Conservation (phyloP, 306 rosid genomes). For the Senna tora region DNA sequence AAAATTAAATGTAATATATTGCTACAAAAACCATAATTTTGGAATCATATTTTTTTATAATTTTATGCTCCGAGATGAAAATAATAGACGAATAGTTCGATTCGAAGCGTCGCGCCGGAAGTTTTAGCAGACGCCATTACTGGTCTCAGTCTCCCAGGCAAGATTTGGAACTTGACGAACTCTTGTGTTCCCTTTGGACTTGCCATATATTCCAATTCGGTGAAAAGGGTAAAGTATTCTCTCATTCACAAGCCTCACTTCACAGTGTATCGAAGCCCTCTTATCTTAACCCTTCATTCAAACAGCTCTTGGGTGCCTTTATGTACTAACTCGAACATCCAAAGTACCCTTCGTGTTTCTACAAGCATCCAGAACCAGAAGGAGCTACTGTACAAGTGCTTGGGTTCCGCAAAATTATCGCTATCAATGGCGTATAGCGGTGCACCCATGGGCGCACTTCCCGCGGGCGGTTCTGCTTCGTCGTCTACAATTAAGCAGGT, state of each 20-base stretch:
- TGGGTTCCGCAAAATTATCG: not conserved
- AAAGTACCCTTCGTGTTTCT: not conserved
- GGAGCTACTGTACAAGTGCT: constrained; percentile 1
- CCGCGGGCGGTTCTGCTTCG: constrained; percentile 50
- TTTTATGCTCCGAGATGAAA: no score
- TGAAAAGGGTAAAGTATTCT: not conserved
- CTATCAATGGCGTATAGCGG: constrained; percentile 64
- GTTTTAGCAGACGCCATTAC: not conserved
- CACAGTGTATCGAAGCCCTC: constrained; percentile 1
- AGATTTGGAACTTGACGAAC: not conserved
- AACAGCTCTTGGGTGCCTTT: not conserved
- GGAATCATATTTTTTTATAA: no score
- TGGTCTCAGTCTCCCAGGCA: not conserved
- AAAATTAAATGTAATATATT: no score
- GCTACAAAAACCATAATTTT: no score
- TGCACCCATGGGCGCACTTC: constrained; percentile 45
- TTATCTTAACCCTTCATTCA: not conserved
- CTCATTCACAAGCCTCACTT: not conserved
- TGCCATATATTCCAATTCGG: not conserved
- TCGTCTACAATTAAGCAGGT: constrained; percentile 64
- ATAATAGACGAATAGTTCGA: not conserved
- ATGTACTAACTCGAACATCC: not conserved
- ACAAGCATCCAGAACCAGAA: not conserved
- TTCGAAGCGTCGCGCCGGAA: not conserved
- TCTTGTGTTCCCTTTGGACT: not conserved